phyloP scores from a whole-genome alignment of 768 basidiomycete species.

The Sistotremastrum suecicum region DNA sequence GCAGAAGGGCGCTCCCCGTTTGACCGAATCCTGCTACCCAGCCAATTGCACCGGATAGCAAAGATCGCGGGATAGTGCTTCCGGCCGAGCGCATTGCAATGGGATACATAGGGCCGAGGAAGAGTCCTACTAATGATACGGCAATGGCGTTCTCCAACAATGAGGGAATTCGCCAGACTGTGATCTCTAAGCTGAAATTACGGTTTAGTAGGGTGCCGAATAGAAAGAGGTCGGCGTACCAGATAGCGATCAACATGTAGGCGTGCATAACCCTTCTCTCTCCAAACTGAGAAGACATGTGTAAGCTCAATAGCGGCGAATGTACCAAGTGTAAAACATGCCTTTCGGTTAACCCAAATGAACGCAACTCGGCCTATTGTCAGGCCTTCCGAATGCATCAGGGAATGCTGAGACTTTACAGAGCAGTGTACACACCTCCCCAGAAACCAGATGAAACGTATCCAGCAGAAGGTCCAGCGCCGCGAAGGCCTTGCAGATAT shows the following conservation, averaged over 20 bases:
- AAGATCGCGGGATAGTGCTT: constrained; percentile 53
- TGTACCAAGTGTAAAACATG: constrained; percentile 5
- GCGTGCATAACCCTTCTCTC: constrained; percentile 19
- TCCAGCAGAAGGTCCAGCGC: constrained; percentile 23
- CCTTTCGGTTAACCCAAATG: constrained; percentile 34
- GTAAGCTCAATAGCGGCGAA: background rate
- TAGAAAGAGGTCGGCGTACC: constrained; percentile 5
- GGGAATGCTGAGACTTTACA: too few species aligned
- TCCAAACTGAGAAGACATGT: constrained; percentile 12
- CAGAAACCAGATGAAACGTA: constrained; percentile 20
- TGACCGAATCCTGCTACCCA: constrained; percentile 35
- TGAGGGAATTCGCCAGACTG: constrained; percentile 43
- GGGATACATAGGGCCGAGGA: constrained; percentile 36
- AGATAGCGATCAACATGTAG: constrained; percentile 17
- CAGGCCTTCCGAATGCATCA: constrained; percentile 19
- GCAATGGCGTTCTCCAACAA: constrained; percentile 39
- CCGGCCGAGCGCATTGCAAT: constrained; percentile 57
- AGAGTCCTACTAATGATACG: constrained; percentile 38
- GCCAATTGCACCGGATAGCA: constrained; percentile 41
- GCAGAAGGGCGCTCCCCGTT: constrained; percentile 56
- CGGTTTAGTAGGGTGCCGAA: constrained; percentile 1
- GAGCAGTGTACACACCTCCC: constrained; percentile 12
- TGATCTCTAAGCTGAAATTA: constrained; percentile 30
- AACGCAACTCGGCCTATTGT: constrained; percentile 39
- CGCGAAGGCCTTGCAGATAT: constrained; percentile 29